phyloP scores from a whole-genome alignment of 164 flowering plant genomes.

The Amborella trichopoda region DNA sequence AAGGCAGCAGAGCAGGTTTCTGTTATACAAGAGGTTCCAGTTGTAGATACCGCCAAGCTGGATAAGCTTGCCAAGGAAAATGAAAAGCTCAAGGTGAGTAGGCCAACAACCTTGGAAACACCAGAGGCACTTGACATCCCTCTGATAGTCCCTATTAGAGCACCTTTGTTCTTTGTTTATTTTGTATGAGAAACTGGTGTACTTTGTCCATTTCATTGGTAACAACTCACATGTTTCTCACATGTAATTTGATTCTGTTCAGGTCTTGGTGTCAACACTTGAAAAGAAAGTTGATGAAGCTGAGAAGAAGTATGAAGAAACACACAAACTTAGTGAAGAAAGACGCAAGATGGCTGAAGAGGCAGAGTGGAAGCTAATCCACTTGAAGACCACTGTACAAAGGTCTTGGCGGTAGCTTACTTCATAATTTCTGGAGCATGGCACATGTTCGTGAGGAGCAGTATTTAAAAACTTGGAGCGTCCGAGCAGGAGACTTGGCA shows the following conservation, averaged over 20 bases:
- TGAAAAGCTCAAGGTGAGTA: constrained; percentile 72
- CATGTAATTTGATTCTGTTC: not conserved
- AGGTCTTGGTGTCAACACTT: constrained; percentile 65
- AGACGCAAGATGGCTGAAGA: constrained; percentile 84
- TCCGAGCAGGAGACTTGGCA: too few relatives aligned
- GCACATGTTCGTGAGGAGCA: too few relatives aligned
- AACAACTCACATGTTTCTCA: not conserved
- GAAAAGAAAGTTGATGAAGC: constrained; percentile 89
- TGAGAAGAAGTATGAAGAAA: constrained; percentile 73
- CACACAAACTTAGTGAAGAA: constrained; percentile 76
- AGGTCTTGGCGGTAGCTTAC: too few relatives aligned
- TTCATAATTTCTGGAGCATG: too few relatives aligned
- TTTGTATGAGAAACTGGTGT: too few relatives aligned
- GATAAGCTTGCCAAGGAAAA: constrained; percentile 70
- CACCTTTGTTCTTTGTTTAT: too few relatives aligned
- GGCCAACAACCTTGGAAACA: too few relatives aligned
- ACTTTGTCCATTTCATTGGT: too few relatives aligned
- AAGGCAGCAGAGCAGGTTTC: constrained; percentile 32
- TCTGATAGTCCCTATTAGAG: too few relatives aligned
- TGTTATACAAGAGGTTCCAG: constrained; percentile 61
- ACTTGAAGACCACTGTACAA: constrained; percentile 73
- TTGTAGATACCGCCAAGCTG: constrained; percentile 48
- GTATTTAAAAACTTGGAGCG: too few relatives aligned
- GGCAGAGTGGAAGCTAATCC: constrained; percentile 68
- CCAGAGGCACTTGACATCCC: too few relatives aligned